Evolutionary conservation across 768 basidiomycete genomes (phyloP).

Genomic region (Termitomyces sp.): DNA sequence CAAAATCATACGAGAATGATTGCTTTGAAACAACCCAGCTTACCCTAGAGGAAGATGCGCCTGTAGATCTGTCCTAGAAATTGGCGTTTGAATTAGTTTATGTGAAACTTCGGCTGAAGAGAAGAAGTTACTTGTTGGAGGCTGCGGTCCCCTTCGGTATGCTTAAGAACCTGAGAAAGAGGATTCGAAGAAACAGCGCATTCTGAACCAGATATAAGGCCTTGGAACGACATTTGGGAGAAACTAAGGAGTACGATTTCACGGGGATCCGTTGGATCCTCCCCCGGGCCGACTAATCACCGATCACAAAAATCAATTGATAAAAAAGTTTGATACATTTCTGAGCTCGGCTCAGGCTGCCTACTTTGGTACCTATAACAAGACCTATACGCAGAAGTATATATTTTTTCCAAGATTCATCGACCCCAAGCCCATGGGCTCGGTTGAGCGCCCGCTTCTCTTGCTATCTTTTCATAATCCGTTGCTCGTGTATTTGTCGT

Average conservation of each 20-base stretch:
- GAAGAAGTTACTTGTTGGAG: slow-evolving; percentile 65
- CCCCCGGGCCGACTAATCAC: slow-evolving; percentile 6
- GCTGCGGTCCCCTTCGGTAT: slow-evolving; percentile 84
- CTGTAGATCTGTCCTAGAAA: slow-evolving; percentile 65
- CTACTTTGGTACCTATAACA: background rate
- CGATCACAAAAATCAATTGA: slow-evolving; percentile 1
- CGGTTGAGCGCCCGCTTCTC: background rate
- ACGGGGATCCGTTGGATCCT: background rate
- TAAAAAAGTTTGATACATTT: background rate
- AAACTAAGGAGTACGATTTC: background rate
- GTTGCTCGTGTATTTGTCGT: slow-evolving; percentile 35
- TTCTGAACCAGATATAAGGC: slow-evolving; percentile 84
- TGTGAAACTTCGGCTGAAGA: background rate
- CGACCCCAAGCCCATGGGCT: slow-evolving; percentile 8
- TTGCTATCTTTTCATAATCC: slow-evolving; percentile 44
- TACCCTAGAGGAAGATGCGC: slow-evolving; percentile 69
- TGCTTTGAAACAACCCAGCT: slow-evolving; percentile 14
- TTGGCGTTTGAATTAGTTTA: background rate
- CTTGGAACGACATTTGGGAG: slow-evolving; percentile 62
- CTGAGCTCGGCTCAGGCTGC: background rate
- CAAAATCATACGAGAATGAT: background rate
- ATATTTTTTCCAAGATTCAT: background rate
- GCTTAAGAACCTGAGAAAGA: slow-evolving; percentile 83
- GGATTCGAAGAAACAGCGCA: slow-evolving; percentile 84
- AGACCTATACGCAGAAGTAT: background rate